Evolutionary conservation across 2,329 filamentous ascomycete species (phyloP).

Genomic region (Aspergillus latus): DNA sequence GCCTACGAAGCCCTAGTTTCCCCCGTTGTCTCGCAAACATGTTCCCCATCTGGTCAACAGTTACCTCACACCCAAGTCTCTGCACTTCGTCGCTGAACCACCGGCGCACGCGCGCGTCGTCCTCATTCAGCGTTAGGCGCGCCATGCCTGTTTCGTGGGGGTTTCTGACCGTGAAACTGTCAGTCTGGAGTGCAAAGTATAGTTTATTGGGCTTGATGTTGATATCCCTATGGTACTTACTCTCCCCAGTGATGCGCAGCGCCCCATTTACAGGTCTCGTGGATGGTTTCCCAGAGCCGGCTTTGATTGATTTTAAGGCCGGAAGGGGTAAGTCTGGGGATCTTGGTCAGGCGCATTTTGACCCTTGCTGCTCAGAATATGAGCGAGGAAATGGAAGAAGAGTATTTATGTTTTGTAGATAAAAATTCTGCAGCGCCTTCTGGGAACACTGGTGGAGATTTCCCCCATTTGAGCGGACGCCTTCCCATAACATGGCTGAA

Average conservation of each 20-base stretch:
- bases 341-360: not conserved
- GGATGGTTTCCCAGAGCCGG: constrained; percentile 32
- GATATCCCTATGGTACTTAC: constrained; percentile 14
- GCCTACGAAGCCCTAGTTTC: constrained; percentile 17
- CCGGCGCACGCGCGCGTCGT: constrained; percentile 64
- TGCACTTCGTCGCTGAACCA: constrained; percentile 66
- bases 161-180: constrained; percentile 1
- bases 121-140: constrained; percentile 66
- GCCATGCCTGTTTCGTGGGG: constrained; percentile 60
- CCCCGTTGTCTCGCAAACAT: constrained; percentile 31
- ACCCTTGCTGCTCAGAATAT: not conserved
- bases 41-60: constrained; percentile 61
- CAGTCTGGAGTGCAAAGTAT: not conserved
- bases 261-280: constrained; percentile 36
- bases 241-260: constrained; percentile 29
- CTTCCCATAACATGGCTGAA: not conserved
- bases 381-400: not conserved
- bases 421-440: not conserved
- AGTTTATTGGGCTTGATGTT: not conserved
- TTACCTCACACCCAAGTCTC: constrained; percentile 62
- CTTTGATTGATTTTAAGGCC: constrained; percentile 29
- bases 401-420: not conserved
- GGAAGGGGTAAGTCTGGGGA: constrained; percentile 14
- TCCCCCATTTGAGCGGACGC: not conserved
- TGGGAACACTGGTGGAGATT: not conserved